Conservation (phyloP, 1,284 basidiomycete species). For the Caloboletus inedulis region DNA sequence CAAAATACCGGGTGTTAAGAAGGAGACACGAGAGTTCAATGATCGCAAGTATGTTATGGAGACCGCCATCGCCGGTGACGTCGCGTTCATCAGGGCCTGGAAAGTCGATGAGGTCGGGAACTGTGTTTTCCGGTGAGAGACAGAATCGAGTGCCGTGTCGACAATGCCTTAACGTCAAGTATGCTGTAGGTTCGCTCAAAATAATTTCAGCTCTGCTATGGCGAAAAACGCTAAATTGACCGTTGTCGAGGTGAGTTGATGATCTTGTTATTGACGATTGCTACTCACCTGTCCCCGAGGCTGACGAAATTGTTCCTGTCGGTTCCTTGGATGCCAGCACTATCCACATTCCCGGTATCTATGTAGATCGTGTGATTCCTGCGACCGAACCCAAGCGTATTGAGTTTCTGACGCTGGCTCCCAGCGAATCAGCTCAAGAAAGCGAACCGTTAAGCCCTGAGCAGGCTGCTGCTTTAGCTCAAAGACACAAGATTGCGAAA, state of each 20-base stretch:
- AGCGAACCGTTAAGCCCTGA: constrained; percentile 40
- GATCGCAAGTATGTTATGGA: constrained; percentile 88
- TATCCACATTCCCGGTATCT: constrained; percentile 84
- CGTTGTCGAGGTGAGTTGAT: constrained; percentile 73
- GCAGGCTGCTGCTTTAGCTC: constrained; percentile 51
- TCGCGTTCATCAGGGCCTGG: constrained; percentile 91
- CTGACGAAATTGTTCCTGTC: constrained; percentile 88
- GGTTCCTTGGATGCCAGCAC: constrained; percentile 83
- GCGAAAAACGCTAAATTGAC: constrained; percentile 88
- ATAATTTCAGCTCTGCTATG: constrained; percentile 88
- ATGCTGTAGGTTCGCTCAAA: constrained; percentile 71
- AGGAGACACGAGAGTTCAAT: constrained; percentile 78
- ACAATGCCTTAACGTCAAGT: neutral
- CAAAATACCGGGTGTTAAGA: constrained; percentile 67
- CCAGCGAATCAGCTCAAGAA: constrained; percentile 29
- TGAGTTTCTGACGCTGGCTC: constrained; percentile 71
- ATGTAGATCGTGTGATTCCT: constrained; percentile 83
- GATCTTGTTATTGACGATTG: neutral
- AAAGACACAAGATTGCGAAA: constrained; percentile 34
- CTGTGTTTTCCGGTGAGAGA: constrained; percentile 70
- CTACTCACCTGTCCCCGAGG: constrained; percentile 42
- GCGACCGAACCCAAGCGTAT: constrained; percentile 79
- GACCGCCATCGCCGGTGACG: constrained; percentile 81
- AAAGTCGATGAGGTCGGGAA: constrained; percentile 92
- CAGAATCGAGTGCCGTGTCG: neutral